Evolutionary conservation across 371 early-diverging fungal genomes (phyloP).

Genomic region (Paraphysoderma sedebokerense): DNA sequence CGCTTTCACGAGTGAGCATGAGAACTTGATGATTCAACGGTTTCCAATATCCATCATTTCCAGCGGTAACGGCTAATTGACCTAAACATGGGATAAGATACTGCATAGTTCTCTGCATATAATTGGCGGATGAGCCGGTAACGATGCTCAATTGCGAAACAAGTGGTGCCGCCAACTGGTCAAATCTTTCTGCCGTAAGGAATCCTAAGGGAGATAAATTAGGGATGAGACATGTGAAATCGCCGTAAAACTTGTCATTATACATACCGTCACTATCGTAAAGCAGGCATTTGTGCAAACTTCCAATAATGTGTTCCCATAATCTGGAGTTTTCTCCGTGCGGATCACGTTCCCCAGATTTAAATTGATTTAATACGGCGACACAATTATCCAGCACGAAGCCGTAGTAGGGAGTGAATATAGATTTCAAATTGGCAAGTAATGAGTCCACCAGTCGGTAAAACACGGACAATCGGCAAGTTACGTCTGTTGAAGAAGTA

Average conservation of each 20-base stretch:
- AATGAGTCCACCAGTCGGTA: neutral
- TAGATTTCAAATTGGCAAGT: neutral
- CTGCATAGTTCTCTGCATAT: conserved; percentile 30
- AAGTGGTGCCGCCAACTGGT: neutral
- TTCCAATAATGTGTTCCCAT: neutral
- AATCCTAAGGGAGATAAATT: no score
- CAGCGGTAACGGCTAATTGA: conserved; percentile 60
- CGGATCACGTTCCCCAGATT: neutral
- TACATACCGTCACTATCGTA: neutral
- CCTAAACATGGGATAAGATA: conserved; percentile 62
- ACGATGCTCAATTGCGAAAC: neutral
- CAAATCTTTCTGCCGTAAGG: no score
- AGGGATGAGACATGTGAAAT: no score
- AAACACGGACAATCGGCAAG: neutral
- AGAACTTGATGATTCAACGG: conserved; percentile 61
- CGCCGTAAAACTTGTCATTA: no score
- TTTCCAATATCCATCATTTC: conserved; percentile 76
- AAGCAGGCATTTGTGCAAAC: neutral
- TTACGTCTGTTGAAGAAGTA: neutral
- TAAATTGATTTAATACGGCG: neutral
- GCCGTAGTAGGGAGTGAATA: neutral
- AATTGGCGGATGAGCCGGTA: conserved; percentile 2
- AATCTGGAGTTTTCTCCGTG: neutral
- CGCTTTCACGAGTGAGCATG: conserved; percentile 40
- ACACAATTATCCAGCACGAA: conserved; percentile 15